These are phyloP conservation scores for Emericellopsis terricola DNA, from an alignment of 495 filamentous ascomycete species.

Conservation along the genomic window DNA sequence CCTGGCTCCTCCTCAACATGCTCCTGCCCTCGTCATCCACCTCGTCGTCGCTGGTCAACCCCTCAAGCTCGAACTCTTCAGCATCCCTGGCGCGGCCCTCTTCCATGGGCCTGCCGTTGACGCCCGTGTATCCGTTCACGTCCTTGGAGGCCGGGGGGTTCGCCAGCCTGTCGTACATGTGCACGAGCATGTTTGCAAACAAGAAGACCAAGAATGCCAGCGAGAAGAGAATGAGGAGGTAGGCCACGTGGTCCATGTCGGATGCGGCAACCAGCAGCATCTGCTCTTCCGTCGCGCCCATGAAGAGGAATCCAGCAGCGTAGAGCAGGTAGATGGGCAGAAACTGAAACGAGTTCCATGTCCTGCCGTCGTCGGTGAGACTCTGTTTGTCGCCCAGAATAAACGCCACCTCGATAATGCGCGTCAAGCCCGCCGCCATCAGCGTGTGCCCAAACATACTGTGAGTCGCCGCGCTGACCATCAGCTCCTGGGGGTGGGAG, in stretches of 20 bases:
- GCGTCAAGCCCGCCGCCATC: slow-evolving; percentile 69
- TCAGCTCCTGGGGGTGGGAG: slow-evolving; percentile 64
- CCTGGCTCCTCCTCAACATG: slow-evolving; percentile 15
- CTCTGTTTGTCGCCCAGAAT: slow-evolving; percentile 54
- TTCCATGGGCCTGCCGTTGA: slow-evolving; percentile 40
- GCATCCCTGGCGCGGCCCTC: slow-evolving; percentile 46
- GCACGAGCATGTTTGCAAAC: slow-evolving; percentile 66
- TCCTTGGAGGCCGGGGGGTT: slow-evolving; percentile 15
- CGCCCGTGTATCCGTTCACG: slow-evolving; percentile 9
- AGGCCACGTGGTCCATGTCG: slow-evolving; percentile 73
- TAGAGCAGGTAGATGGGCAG: slow-evolving; percentile 83
- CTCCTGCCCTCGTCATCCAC: slow-evolving; percentile 31
- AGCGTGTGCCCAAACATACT: slow-evolving; percentile 87
- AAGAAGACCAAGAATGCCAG: slow-evolving; percentile 82
- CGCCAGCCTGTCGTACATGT: slow-evolving; percentile 51
- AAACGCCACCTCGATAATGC: slow-evolving; percentile 86
- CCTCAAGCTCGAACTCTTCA: slow-evolving; percentile 81
- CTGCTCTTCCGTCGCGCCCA: slow-evolving; percentile 94
- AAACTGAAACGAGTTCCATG: slow-evolving; percentile 82
- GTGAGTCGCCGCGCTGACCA: slow-evolving; percentile 79
- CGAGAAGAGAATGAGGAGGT: slow-evolving; percentile 79
- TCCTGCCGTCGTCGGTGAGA: slow-evolving; percentile 31
- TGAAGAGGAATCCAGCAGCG: slow-evolving; percentile 90
- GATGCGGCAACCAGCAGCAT: slow-evolving; percentile 57
- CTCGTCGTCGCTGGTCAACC: slow-evolving; percentile 72